Evolutionary conservation across 768 basidiomycete genomes (phyloP).

Genomic region (Tricholoma sp.): DNA sequence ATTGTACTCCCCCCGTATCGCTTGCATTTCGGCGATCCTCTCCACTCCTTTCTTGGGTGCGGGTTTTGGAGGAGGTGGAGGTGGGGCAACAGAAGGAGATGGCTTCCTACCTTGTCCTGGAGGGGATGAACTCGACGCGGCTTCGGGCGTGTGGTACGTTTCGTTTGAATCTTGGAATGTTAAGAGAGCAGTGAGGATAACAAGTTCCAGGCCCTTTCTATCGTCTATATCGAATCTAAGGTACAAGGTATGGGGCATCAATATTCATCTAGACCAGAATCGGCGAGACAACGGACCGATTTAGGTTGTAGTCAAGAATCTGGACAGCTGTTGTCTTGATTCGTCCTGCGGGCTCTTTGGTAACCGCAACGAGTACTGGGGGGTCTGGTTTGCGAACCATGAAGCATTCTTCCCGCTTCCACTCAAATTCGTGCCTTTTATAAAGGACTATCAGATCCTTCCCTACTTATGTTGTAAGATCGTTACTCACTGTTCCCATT

Average conservation of each 20-base stretch:
- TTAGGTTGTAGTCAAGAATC: slow-evolving; percentile 80
- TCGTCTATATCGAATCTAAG: slow-evolving; percentile 81
- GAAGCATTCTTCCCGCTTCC: slow-evolving; percentile 81
- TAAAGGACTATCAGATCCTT: slow-evolving; percentile 1
- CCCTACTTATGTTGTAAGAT: not conserved
- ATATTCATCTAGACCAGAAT: not conserved
- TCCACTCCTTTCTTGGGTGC: slow-evolving; percentile 61
- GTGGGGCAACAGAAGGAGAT: not conserved
- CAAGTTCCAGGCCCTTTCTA: slow-evolving; percentile 80
- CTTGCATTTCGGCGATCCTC: slow-evolving; percentile 68
- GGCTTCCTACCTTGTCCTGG: not conserved
- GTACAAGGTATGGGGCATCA: not conserved
- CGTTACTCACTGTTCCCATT: slow-evolving; percentile 72
- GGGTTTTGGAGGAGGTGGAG: slow-evolving; percentile 53
- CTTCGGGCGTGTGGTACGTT: slow-evolving; percentile 34
- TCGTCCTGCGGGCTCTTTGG: slow-evolving; percentile 66
- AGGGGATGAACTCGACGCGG: not conserved
- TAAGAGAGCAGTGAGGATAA: slow-evolving; percentile 68
- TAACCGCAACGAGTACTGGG: slow-evolving; percentile 77
- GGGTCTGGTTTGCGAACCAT: slow-evolving; percentile 84
- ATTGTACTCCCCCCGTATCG: slow-evolving; percentile 62
- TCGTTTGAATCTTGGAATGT: slow-evolving; percentile 75
- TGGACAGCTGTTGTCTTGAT: slow-evolving; percentile 65
- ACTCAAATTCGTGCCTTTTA: slow-evolving; percentile 74
- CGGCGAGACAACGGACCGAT: slow-evolving; percentile 42